Conservation (phyloP, 2,329 filamentous ascomycete genomes). For the Lanzia echinophila region DNA sequence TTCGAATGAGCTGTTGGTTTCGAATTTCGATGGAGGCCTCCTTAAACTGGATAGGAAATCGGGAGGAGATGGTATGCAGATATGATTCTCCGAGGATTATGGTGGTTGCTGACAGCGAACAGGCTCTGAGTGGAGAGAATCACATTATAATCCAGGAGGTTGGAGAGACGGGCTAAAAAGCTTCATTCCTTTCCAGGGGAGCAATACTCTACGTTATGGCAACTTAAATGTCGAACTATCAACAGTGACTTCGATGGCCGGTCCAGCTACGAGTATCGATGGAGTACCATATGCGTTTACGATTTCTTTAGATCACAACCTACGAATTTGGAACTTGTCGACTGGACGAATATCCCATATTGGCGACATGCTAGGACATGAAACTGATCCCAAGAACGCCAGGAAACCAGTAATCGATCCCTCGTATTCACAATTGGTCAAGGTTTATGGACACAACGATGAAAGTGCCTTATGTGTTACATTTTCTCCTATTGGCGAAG, state of each 20-base stretch:
- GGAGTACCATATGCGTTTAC: slow-evolving; percentile 61
- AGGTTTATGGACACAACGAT: slow-evolving; percentile 54
- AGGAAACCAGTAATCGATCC: slow-evolving; percentile 75
- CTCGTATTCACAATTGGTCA: slow-evolving; percentile 68
- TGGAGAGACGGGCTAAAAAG: slow-evolving; percentile 63
- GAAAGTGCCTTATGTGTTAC: slow-evolving; percentile 60
- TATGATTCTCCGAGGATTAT: not conserved
- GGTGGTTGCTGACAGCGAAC: slow-evolving; percentile 9
- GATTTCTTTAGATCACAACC: slow-evolving; percentile 78
- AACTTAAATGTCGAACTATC: slow-evolving; percentile 60
- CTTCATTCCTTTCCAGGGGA: slow-evolving; percentile 59
- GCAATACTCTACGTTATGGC: slow-evolving; percentile 56
- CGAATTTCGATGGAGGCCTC: slow-evolving; percentile 73
- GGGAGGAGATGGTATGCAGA: slow-evolving; percentile 40
- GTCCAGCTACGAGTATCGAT: slow-evolving; percentile 39
- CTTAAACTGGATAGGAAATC: slow-evolving; percentile 60
- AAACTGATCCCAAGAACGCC: slow-evolving; percentile 58
- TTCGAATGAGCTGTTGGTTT: slow-evolving; percentile 68
- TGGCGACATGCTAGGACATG: slow-evolving; percentile 68
- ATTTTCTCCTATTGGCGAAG: slow-evolving; percentile 79
- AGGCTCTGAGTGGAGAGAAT: slow-evolving; percentile 56
- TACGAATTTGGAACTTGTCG: slow-evolving; percentile 85
- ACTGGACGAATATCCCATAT: slow-evolving; percentile 71
- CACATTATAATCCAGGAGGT: slow-evolving; percentile 65
- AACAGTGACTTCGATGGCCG: slow-evolving; percentile 56